These are phyloP conservation scores for Pseudocohnilembus persalinus DNA, from an alignment of 169 alveolate genomes.

Conservation along the genomic window DNA sequence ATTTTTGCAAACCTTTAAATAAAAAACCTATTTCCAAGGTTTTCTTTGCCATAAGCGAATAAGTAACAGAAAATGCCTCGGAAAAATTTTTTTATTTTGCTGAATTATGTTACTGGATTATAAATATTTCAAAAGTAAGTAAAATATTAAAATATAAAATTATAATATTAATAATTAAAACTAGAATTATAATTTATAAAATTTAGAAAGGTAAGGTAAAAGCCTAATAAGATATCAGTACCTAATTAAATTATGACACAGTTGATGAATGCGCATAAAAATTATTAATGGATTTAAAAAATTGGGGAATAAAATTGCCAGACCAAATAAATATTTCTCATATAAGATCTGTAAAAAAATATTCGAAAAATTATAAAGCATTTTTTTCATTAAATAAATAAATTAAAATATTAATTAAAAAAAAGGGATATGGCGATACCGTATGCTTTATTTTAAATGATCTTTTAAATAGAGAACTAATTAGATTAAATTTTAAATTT, in stretches of 20 bases:
- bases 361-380: neutral
- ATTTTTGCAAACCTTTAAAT: conserved; percentile 68
- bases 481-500: conserved; percentile 56
- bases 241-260: conserved; percentile 19
- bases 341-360: conserved; percentile 19
- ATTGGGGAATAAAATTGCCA: conserved; percentile 46
- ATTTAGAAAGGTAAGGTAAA: conserved; percentile 27
- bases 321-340: conserved; percentile 33
- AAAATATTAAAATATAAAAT: conserved; percentile 4
- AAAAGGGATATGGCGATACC: conserved; percentile 61
- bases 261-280: conserved; percentile 37
- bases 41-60: conserved; percentile 58
- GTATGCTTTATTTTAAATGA: conserved; percentile 67
- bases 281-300: conserved; percentile 33
- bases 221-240: conserved; percentile 21
- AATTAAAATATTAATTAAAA: neutral
- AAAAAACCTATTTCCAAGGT: conserved; percentile 60
- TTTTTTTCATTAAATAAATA: neutral
- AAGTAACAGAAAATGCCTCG: conserved; percentile 38
- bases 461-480: conserved; percentile 62
- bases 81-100: conserved; percentile 58
- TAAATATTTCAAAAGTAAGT: conserved; percentile 60
- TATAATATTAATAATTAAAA: neutral
- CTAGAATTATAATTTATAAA: conserved; percentile 20
- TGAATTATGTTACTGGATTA: conserved; percentile 70